phyloP scores from a whole-genome alignment of 129 eudicot genomes.

The Helianthus annuus region DNA sequence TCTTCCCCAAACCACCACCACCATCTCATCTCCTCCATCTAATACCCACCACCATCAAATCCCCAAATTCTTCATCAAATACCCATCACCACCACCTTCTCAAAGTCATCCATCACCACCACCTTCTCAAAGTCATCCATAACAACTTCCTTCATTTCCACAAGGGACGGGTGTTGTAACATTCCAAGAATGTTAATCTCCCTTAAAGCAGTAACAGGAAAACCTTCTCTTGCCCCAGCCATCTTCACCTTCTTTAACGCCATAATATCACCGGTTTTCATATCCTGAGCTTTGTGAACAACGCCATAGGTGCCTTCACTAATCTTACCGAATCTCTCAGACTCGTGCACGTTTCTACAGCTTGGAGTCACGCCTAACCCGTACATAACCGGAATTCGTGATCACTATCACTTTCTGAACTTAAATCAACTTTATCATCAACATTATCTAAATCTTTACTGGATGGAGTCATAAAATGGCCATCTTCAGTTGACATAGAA shows the following conservation, averaged over 20 bases:
- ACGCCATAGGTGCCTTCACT: conserved; percentile 88
- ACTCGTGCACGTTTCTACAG: conserved; percentile 69
- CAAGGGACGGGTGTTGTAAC: conserved; percentile 63
- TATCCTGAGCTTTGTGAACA: conserved; percentile 68
- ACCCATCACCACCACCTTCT: no score
- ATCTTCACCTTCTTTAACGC: conserved; percentile 80
- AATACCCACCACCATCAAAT: no score
- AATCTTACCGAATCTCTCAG: conserved; percentile 59
- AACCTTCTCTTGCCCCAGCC: conserved; percentile 65
- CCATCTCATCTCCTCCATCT: no score
- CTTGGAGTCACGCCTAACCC: conserved; percentile 46
- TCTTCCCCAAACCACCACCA: no score
- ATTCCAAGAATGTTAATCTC: conserved; percentile 68
- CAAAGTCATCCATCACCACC: no score
- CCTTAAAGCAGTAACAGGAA: conserved; percentile 66
- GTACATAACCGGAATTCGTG: neutral
- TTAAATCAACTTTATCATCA: conserved; percentile 21
- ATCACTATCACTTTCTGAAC: conserved; percentile 35
- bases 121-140: conserved; percentile 53
- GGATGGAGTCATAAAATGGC: neutral
- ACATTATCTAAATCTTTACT: conserved; percentile 18
- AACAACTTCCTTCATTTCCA: conserved; percentile 72
- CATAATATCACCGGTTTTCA: conserved; percentile 71
- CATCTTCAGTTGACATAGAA: conserved; percentile 23
- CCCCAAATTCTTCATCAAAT: no score